These are phyloP conservation scores for Ambrosia artemisiifolia DNA, from an alignment of 129 eudicot genomes.

Conservation along the genomic window DNA sequence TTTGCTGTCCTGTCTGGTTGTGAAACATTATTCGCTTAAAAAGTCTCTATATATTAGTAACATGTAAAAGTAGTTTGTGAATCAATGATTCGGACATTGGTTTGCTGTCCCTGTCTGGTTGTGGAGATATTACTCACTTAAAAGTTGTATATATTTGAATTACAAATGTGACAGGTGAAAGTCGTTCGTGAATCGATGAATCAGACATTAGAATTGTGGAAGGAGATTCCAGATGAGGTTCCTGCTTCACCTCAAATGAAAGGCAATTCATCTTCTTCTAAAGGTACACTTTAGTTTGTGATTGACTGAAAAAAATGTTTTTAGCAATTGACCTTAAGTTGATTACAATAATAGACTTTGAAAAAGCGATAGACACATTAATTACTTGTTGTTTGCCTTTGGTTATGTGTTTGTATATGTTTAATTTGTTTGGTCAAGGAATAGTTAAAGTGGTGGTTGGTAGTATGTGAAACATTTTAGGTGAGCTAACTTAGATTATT, in stretches of 20 bases:
- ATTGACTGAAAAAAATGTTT: background rate
- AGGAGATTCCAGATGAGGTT: constrained; percentile 52
- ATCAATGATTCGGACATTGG: no score
- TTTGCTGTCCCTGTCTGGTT: no score
- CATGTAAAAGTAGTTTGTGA: no score
- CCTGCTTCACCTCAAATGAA: constrained; percentile 32
- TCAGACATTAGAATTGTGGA: constrained; percentile 72
- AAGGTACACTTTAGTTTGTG: constrained; percentile 42
- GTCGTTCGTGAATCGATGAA: constrained; percentile 83
- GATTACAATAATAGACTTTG: background rate
- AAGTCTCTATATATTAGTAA: no score
- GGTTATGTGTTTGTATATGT: constrained; percentile 8
- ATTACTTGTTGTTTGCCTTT: constrained; percentile 2
- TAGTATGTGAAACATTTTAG: constrained; percentile 19
- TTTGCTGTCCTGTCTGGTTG: no score
- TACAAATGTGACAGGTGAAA: constrained; percentile 55
- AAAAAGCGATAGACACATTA: background rate
- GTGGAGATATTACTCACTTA: background rate
- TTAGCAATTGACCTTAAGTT: background rate
- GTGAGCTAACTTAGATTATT: constrained; percentile 21
- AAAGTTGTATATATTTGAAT: constrained; percentile 13
- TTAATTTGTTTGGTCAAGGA: constrained; percentile 3
- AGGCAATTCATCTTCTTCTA: constrained; percentile 40
- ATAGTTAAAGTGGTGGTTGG: constrained; percentile 18
- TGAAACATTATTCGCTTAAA: no score